These are phyloP conservation scores for Fomitiporia mediterranea DNA, from an alignment of 1,284 basidiomycete species.

Conservation along the genomic window DNA sequence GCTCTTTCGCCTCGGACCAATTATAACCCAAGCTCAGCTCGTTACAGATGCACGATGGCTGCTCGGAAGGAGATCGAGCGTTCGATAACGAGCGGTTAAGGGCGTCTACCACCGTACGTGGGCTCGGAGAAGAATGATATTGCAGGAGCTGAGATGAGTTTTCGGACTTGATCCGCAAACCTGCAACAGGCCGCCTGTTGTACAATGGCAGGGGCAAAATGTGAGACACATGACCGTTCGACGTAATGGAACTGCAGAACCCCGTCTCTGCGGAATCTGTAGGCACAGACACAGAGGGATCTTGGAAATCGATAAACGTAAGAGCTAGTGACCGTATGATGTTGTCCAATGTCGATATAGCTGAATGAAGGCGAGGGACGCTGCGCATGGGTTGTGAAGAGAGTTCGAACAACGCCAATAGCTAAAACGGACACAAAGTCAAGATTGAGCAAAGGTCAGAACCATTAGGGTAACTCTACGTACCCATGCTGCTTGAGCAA, in stretches of 20 bases:
- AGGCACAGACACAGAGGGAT: not conserved
- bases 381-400: slow-evolving; percentile 62
- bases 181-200: slow-evolving; percentile 7
- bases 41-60: slow-evolving; percentile 45
- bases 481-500: slow-evolving; percentile 74
- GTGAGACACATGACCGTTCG: not conserved
- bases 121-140: slow-evolving; percentile 1
- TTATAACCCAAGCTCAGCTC: slow-evolving; percentile 47
- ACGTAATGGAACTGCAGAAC: slow-evolving; percentile 30
- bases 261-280: slow-evolving; percentile 2
- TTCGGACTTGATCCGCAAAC: not conserved
- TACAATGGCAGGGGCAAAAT: slow-evolving; percentile 13
- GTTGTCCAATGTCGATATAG: slow-evolving; percentile 57
- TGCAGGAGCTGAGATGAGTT: slow-evolving; percentile 12
- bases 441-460: not conserved
- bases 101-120: no score
- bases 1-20: slow-evolving; percentile 44
- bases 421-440: slow-evolving; percentile 36
- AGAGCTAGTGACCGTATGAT: slow-evolving; percentile 59
- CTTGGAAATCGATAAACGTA: slow-evolving; percentile 40
- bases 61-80: slow-evolving; percentile 4
- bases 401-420: slow-evolving; percentile 66
- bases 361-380: slow-evolving; percentile 47
- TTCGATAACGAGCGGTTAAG: not conserved
- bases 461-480: slow-evolving; percentile 24